Evolutionary conservation across 2,329 filamentous ascomycete genomes (phyloP).

Genomic region (Coniochaeta hoffmannii): DNA sequence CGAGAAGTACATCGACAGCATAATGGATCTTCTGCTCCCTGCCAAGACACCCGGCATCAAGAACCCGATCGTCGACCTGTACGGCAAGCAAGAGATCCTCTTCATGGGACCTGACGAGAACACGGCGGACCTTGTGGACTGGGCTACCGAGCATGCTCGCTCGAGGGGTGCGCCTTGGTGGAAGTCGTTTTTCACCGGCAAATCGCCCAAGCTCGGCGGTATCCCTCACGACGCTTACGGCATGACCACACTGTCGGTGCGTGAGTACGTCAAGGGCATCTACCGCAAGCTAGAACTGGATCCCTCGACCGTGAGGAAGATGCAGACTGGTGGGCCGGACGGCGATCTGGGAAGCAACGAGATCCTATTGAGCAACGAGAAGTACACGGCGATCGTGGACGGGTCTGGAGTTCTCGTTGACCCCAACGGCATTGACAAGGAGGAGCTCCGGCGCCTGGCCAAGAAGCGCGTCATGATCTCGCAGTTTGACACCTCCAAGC

Average conservation of each 20-base stretch:
- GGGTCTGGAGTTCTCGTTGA: slow-evolving; percentile 92
- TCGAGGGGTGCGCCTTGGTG: slow-evolving; percentile 88
- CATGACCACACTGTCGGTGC: slow-evolving; percentile 95
- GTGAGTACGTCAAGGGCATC: slow-evolving; percentile 92
- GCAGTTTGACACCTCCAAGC: slow-evolving; percentile 75
- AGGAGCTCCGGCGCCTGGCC: slow-evolving; percentile 77
- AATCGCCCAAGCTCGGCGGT: slow-evolving; percentile 90
- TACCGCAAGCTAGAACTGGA: slow-evolving; percentile 94
- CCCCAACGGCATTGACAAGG: slow-evolving; percentile 77
- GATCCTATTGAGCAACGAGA: slow-evolving; percentile 92
- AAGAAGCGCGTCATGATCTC: slow-evolving; percentile 84
- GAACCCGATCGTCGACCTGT: slow-evolving; percentile 92
- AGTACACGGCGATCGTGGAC: slow-evolving; percentile 92
- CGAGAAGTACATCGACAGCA: slow-evolving; percentile 99
- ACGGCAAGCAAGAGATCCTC: slow-evolving; percentile 91
- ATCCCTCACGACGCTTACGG: slow-evolving; percentile 95
- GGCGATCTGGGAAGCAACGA: slow-evolving; percentile 97
- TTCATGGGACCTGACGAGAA: slow-evolving; percentile 99
- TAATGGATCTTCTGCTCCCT: slow-evolving; percentile 86
- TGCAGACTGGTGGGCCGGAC: slow-evolving; percentile 96
- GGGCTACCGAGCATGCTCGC: slow-evolving; percentile 95
- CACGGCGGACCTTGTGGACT: slow-evolving; percentile 92
- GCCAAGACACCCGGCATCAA: slow-evolving; percentile 94
- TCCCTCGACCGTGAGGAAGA: slow-evolving; percentile 75
- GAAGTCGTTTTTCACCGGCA: slow-evolving; percentile 99